Percentiles rank a stretch among this genome's conserved stretches.
phyloP scores from a whole-genome alignment of 2,329 filamentous ascomycete species.

The Ophidiomyces ophidiicola region DNA sequence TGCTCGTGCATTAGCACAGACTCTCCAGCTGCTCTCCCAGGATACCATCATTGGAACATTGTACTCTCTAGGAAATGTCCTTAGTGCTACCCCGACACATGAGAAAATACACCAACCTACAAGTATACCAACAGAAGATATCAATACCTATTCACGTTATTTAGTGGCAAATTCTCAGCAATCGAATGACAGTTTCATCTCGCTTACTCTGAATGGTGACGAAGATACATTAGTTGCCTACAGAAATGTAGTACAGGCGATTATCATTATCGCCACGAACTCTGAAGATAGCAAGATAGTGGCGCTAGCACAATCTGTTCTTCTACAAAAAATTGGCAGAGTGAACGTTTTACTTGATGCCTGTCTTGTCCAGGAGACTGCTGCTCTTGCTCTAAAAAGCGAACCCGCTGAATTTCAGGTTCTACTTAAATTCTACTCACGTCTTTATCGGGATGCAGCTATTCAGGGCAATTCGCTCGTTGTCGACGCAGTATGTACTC shows the following conservation, averaged over 20 bases:
- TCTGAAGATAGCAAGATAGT: slow-evolving; percentile 85
- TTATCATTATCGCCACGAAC: slow-evolving; percentile 74
- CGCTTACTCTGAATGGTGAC: slow-evolving; percentile 59
- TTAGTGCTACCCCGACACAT: slow-evolving; percentile 56
- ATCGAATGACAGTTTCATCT: slow-evolving; percentile 41
- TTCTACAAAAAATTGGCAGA: slow-evolving; percentile 88
- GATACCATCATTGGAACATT: slow-evolving; percentile 90
- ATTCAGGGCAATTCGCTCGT: slow-evolving; percentile 55
- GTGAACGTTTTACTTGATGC: slow-evolving; percentile 69
- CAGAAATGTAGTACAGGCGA: slow-evolving; percentile 83
- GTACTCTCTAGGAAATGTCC: slow-evolving; percentile 89
- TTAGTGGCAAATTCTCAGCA: slow-evolving; percentile 28
- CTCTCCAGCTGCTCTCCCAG: slow-evolving; percentile 71
- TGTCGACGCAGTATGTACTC: slow-evolving; percentile 53
- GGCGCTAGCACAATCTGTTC: slow-evolving; percentile 83
- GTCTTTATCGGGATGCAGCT: slow-evolving; percentile 60
- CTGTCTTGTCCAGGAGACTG: slow-evolving; percentile 72
- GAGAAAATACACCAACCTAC: slow-evolving; percentile 33
- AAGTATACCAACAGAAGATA: slow-evolving; percentile 17
- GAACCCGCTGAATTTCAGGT: slow-evolving; percentile 73
- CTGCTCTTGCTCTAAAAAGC: slow-evolving; percentile 62
- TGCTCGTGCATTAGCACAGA: slow-evolving; percentile 70
- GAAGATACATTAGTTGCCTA: slow-evolving; percentile 69
- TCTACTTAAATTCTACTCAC: slow-evolving; percentile 70
- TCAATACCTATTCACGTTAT: slow-evolving; percentile 39